Evolutionary conservation across 2,329 filamentous ascomycete species (phyloP).

Genomic region (Pleurostoma richardsiae): DNA sequence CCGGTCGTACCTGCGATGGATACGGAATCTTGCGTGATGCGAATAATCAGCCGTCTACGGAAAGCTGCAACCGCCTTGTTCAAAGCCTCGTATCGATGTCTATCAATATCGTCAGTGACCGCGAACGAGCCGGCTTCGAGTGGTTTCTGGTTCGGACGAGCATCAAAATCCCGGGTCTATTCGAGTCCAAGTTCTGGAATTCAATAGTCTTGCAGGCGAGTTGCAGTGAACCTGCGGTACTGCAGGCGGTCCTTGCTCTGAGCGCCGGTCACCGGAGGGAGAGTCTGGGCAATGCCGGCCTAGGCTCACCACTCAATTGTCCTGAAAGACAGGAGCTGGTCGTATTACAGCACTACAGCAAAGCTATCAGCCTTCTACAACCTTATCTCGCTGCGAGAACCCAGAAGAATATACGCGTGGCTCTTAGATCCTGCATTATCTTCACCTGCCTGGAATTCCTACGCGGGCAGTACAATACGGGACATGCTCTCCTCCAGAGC

Average conservation of each 20-base stretch:
- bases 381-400: slow-evolving; percentile 20
- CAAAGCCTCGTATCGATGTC: neutral
- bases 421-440: slow-evolving; percentile 28
- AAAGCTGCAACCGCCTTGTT: neutral
- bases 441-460: slow-evolving; percentile 27
- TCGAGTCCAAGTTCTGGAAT: slow-evolving; percentile 29
- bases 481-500: slow-evolving; percentile 32
- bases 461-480: slow-evolving; percentile 27
- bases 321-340: slow-evolving; percentile 13
- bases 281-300: slow-evolving; percentile 3
- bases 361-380: slow-evolving; percentile 27
- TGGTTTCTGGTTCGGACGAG: slow-evolving; percentile 36
- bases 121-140: slow-evolving; percentile 29
- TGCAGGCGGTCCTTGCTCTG: slow-evolving; percentile 32
- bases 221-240: slow-evolving; percentile 27
- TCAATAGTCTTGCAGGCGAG: slow-evolving; percentile 28
- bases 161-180: slow-evolving; percentile 28
- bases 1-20: slow-evolving; percentile 14
- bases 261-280: slow-evolving; percentile 22
- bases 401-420: slow-evolving; percentile 23
- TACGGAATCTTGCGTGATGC: slow-evolving; percentile 14
- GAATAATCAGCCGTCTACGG: slow-evolving; percentile 1
- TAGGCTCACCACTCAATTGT: neutral
- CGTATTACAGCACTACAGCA: slow-evolving; percentile 26
- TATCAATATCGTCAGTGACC: slow-evolving; percentile 8